phyloP scores from a whole-genome alignment of 1,284 basidiomycete species.

The Mycena citricolor region DNA sequence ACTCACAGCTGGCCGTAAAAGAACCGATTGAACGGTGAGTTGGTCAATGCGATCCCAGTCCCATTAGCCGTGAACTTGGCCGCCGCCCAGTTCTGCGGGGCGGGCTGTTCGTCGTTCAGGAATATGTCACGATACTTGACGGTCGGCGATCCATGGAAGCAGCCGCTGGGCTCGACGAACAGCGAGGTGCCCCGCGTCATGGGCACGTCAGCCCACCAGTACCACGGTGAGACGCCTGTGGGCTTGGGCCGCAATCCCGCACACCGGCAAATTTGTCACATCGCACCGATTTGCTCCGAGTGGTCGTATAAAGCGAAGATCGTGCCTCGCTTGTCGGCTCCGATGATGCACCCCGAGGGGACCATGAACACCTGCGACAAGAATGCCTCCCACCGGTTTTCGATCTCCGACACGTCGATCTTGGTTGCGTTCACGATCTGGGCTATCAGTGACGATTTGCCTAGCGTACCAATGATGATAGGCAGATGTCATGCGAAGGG shows the following conservation, averaged over 20 bases:
- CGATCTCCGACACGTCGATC: conserved; percentile 54
- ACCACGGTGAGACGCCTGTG: conserved; percentile 65
- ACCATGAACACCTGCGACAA: conserved; percentile 51
- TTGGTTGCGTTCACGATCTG: conserved; percentile 52
- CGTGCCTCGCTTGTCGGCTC: conserved; percentile 65
- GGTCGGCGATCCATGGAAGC: conserved; percentile 64
- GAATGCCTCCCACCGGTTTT: conserved; percentile 68
- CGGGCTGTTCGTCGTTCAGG: conserved; percentile 67
- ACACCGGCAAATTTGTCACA: conserved; percentile 26
- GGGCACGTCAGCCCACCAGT: conserved; percentile 70
- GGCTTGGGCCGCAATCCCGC: conserved; percentile 3
- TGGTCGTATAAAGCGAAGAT: conserved; percentile 71
- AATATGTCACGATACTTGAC: conserved; percentile 74
- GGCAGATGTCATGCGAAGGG: conserved; percentile 35
- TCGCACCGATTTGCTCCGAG: conserved; percentile 65
- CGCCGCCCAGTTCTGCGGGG: conserved; percentile 59
- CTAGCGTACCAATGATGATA: conserved; percentile 68
- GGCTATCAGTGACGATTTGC: conserved; percentile 57
- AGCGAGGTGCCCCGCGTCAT: conserved; percentile 48
- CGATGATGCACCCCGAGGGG: conserved; percentile 62
- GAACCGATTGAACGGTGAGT: conserved; percentile 61
- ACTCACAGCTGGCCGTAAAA: conserved; percentile 63
- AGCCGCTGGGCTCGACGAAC: conserved; percentile 48
- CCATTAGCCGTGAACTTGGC: conserved; percentile 65
- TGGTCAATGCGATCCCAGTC: conserved; percentile 46